Evolutionary conservation across 2,329 filamentous ascomycete species (phyloP).

Genomic region (Trichoderma koningiopsis): DNA sequence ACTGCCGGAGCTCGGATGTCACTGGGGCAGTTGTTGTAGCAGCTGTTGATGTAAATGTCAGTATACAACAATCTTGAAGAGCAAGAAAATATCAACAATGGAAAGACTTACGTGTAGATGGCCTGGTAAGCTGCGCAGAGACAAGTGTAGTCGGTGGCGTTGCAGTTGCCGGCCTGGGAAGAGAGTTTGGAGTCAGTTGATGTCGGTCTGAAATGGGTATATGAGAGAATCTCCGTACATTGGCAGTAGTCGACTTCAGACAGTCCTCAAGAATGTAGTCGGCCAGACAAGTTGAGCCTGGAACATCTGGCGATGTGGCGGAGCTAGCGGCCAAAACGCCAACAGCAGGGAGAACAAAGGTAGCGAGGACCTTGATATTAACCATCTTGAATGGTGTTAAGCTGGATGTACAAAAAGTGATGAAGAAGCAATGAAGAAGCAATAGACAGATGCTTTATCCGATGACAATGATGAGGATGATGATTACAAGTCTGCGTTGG

Average conservation of each 20-base stretch:
- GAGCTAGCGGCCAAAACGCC: conserved; percentile 17
- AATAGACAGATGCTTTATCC: neutral
- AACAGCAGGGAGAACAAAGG: conserved; percentile 41
- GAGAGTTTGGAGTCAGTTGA: neutral
- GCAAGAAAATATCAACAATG: conserved; percentile 11
- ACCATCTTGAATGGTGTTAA: conserved; percentile 46
- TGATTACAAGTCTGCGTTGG: conserved; percentile 1
- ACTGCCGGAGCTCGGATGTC: conserved; percentile 43
- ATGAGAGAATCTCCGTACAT: conserved; percentile 33
- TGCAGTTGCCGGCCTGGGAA: conserved; percentile 42
- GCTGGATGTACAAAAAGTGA: neutral
- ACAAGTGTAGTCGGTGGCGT: conserved; percentile 48
- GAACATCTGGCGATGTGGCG: conserved; percentile 35
- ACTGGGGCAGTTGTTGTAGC: conserved; percentile 60
- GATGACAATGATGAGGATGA: neutral
- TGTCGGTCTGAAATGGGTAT: too few species aligned
- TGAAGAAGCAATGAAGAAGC: neutral
- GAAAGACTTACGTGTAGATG: conserved; percentile 47
- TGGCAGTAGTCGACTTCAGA: conserved; percentile 44
- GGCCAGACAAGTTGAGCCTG: conserved; percentile 44
- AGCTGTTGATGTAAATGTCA: conserved; percentile 39
- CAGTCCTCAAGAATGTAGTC: conserved; percentile 52
- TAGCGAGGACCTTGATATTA: conserved; percentile 39
- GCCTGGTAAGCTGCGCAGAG: conserved; percentile 48
- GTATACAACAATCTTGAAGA: neutral